Conservation (phyloP, 441 rosid genomes). For the Croton setiger region DNA sequence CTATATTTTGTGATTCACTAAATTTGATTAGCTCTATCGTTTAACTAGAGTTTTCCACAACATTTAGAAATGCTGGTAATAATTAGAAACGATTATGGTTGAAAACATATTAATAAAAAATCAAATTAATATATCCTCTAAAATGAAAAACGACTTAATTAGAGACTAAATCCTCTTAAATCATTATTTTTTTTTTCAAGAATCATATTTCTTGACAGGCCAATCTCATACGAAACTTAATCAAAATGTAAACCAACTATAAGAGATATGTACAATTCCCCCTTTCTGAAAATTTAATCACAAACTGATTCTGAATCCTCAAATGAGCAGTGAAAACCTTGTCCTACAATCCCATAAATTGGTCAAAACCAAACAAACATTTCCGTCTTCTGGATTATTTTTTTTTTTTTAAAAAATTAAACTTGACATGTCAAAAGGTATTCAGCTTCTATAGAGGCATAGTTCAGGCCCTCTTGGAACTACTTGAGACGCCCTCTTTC, state of each 20-base stretch:
- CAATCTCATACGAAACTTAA: not conserved
- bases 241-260: not conserved
- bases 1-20: no score
- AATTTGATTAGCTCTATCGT: no score
- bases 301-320: not conserved
- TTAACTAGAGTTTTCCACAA: no score
- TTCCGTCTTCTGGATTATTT: not conserved
- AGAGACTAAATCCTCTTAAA: no score
- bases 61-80: no score
- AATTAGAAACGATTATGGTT: no score
- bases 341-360: not conserved
- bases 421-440: not conserved
- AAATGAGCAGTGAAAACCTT: not conserved
- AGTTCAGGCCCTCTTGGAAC: slow-evolving; percentile 29
- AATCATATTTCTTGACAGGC: not conserved
- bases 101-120: no score
- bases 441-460: not conserved
- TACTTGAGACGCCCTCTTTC: slow-evolving; percentile 44
- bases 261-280: not conserved
- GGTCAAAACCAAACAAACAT: not conserved
- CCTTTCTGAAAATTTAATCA: slow-evolving; percentile 7
- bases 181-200: no score
- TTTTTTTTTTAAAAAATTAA: not conserved
- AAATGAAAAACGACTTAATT: no score
- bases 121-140: no score